A percentile compares a stretch with the other conserved stretches of the same genome.
Evolutionary conservation across 2,329 filamentous ascomycete genomes (phyloP).

Genomic region (Venturia effusa): DNA sequence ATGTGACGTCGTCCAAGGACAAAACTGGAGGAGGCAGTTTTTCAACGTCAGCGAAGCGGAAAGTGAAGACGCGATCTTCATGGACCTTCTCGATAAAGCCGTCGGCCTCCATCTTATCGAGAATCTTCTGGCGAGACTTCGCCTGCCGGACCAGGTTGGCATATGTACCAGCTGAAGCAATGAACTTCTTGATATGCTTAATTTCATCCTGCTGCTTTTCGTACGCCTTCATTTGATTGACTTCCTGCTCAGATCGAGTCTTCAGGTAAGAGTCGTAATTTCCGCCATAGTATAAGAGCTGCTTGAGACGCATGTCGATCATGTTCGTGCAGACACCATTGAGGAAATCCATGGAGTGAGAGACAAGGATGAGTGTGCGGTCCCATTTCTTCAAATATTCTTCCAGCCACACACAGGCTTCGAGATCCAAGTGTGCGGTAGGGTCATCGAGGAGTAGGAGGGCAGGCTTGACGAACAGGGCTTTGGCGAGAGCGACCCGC

Average conservation of each 20-base stretch:
- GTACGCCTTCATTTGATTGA: constrained; percentile 98
- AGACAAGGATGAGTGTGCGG: constrained; percentile 88
- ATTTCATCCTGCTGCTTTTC: constrained; percentile 99
- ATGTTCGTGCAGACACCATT: constrained; percentile 98
- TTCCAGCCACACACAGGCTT: constrained; percentile 99
- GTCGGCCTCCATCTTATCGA: constrained; percentile 99
- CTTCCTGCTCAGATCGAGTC: constrained; percentile 87
- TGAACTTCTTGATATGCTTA: constrained; percentile 99
- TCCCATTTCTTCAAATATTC: constrained; percentile 99
- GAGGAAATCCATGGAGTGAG: constrained; percentile 96
- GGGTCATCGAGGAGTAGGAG: constrained; percentile 94
- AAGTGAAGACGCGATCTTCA: constrained; percentile 82
- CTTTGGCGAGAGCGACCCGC: constrained; percentile 95
- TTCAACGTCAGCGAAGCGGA: constrained; percentile 97
- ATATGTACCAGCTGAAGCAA: constrained; percentile 97
- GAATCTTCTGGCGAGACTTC: constrained; percentile 98
- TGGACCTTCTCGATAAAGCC: constrained; percentile 91
- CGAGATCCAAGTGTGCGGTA: constrained; percentile 96
- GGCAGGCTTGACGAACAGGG: constrained; percentile 95
- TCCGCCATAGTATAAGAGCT: constrained; percentile 95
- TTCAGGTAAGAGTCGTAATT: constrained; percentile 98
- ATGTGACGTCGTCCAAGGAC: constrained; percentile 93
- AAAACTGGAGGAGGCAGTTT: constrained; percentile 97
- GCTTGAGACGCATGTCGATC: constrained; percentile 91
- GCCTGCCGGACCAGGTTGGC: constrained; percentile 98